Conservation (phyloP, 768 basidiomycete species). For the Flagelloscypha sp. region DNA sequence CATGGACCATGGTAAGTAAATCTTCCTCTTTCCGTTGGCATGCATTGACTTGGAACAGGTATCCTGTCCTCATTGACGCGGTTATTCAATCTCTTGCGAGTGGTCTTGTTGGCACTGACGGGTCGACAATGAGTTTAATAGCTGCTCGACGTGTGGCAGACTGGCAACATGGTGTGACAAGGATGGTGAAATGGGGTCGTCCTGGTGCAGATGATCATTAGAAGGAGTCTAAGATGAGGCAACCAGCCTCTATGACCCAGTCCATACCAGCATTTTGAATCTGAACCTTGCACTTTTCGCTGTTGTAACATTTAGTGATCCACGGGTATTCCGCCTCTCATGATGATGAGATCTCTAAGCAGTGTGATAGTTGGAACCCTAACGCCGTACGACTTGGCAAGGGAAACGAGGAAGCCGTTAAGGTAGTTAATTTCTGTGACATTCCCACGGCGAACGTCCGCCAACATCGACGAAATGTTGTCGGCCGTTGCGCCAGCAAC, state of each 20-base stretch:
- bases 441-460: slow-evolving; percentile 54
- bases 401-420: slow-evolving; percentile 68
- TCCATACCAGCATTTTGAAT: too few species aligned
- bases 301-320: slow-evolving; percentile 32
- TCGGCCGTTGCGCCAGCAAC: slow-evolving; percentile 49
- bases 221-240: slow-evolving; percentile 4
- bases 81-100: slow-evolving; percentile 58
- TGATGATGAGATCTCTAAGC: slow-evolving; percentile 51
- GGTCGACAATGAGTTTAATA: slow-evolving; percentile 63
- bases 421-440: slow-evolving; percentile 74
- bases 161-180: slow-evolving; percentile 50
- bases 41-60: slow-evolving; percentile 32
- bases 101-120: slow-evolving; percentile 66
- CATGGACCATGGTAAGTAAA: slow-evolving; percentile 42
- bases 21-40: background rate
- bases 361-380: slow-evolving; percentile 47
- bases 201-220: slow-evolving; percentile 50
- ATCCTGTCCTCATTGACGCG: slow-evolving; percentile 66
- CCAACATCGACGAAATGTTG: slow-evolving; percentile 78
- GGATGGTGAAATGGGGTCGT: slow-evolving; percentile 52
- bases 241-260: background rate
- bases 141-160: slow-evolving; percentile 59
- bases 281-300: slow-evolving; percentile 3
- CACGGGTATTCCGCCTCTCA: slow-evolving; percentile 48
- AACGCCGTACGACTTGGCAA: slow-evolving; percentile 52